Evolutionary conservation across 1,284 basidiomycete genomes (phyloP).

Genomic region (Ceratobasidium theobromae): DNA sequence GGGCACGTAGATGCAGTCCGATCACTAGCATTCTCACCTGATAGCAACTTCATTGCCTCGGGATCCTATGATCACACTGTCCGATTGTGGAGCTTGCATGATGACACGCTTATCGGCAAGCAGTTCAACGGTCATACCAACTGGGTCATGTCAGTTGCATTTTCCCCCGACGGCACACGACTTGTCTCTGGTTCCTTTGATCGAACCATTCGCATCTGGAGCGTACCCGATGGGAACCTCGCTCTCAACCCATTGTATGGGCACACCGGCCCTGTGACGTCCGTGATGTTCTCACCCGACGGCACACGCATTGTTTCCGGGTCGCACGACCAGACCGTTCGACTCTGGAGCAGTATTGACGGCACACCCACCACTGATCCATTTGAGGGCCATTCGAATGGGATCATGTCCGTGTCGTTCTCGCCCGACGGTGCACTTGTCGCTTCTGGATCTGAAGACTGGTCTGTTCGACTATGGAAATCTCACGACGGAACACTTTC

Average conservation of each 20-base stretch:
- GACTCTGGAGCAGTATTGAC: background rate
- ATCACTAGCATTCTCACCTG: slow-evolving; percentile 25
- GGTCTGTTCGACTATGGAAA: background rate
- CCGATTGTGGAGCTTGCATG: too few species aligned
- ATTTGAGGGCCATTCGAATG: background rate
- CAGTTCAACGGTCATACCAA: too few species aligned
- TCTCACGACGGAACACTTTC: background rate
- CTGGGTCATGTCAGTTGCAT: too few species aligned
- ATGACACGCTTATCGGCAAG: too few species aligned
- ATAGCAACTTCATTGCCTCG: slow-evolving; percentile 14
- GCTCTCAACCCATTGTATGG: background rate
- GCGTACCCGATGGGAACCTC: too few species aligned
- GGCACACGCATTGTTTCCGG: background rate
- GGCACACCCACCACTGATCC: background rate
- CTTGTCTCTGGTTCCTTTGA: too few species aligned
- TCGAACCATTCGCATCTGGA: too few species aligned
- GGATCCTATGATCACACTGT: too few species aligned
- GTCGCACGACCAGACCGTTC: background rate
- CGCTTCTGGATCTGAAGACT: background rate
- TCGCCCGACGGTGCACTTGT: background rate
- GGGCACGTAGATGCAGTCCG: background rate
- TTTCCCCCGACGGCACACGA: too few species aligned
- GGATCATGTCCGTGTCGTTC: background rate
- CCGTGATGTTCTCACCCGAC: background rate
- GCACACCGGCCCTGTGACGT: background rate